Evolutionary conservation across 2,329 filamentous ascomycete genomes (phyloP).

Genomic region (Talaromyces sp.): DNA sequence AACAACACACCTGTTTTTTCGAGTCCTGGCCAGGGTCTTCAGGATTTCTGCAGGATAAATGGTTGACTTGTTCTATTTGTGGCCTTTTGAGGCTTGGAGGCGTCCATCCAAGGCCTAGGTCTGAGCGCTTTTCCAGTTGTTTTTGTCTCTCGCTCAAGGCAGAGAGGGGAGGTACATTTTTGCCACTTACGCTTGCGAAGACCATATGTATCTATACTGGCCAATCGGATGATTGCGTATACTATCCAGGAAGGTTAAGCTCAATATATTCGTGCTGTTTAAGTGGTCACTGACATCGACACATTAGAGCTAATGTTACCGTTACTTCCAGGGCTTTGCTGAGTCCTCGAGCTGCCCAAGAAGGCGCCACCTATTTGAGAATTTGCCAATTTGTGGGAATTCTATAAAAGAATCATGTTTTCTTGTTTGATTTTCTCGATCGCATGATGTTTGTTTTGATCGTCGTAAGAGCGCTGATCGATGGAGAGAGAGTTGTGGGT

Average conservation of each 20-base stretch:
- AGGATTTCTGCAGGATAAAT: neutral
- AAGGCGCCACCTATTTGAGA: neutral
- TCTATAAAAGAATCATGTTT: neutral
- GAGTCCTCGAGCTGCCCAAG: neutral
- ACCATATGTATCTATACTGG: neutral
- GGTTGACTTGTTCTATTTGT: neutral
- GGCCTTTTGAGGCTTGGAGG: neutral
- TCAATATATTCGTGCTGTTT: neutral
- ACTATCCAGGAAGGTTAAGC: neutral
- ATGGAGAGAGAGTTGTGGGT: neutral
- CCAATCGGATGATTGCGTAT: neutral
- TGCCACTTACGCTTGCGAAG: neutral
- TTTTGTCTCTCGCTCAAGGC: neutral
- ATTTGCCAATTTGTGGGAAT: neutral
- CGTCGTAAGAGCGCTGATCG: neutral
- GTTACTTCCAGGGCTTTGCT: conserved; percentile 2
- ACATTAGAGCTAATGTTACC: conserved; percentile 5
- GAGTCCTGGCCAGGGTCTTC: neutral
- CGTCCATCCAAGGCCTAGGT: neutral
- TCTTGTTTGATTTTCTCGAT: neutral
- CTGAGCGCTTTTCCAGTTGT: neutral
- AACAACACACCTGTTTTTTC: neutral
- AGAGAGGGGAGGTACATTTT: neutral
- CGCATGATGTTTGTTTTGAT: neutral
- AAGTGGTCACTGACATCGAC: neutral